Evolutionary conservation across 2,329 filamentous ascomycete genomes (phyloP), one percentile per base, ranked within the genome.

Genomic region (Seiridium cupressi): DNA sequence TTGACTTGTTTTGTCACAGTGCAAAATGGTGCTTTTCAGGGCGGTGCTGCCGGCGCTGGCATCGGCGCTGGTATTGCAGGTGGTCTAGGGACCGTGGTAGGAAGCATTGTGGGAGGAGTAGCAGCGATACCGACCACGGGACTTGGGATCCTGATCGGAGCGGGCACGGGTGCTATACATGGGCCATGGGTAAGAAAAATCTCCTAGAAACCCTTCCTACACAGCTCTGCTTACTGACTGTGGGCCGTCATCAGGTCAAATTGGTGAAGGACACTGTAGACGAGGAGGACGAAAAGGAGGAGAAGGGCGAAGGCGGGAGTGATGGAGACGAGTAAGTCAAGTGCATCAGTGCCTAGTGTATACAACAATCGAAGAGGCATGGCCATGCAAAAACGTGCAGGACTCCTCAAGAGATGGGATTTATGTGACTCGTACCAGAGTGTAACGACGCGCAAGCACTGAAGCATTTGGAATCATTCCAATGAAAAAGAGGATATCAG

Each of bases 11-110:
- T 5, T 4, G 13, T n/a, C 7, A 3, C 13, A 53, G 49, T 73
- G 59, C 69, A 73, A 66, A 64, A 63, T 5, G 71, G 71, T 18
- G 71, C 70, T 65, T 48, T 73, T 64, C 70, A 73, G 61, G 71
- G 70, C 36, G 71, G 71, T 0, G 70, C 67, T 1, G 66, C 69
- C 9, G 71, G 71, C 3, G 71, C 68, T 2, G 71, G 71, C 3
- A 71, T 73, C 61, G 71, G 71, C 11, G 69, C 68, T n/a, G 71
- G 70, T 8, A 63, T 73, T 26, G 70, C 71, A 1, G 62, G 68
- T n/a, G 70, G 71, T 1, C 56, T 73, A 31, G 71, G 71, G 35
- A 61, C 67, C 40, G 66, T 70, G 3, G 66, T 73, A 38, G 71
- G 71, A 8, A 63, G 69, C 38, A 55, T 73, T 42, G 69, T 73